A percentile compares a stretch with the other conserved stretches of the same genome.
phyloP scores from a whole-genome alignment of 2,329 filamentous ascomycete species.

The Phymatotrichopsis omnivora region DNA sequence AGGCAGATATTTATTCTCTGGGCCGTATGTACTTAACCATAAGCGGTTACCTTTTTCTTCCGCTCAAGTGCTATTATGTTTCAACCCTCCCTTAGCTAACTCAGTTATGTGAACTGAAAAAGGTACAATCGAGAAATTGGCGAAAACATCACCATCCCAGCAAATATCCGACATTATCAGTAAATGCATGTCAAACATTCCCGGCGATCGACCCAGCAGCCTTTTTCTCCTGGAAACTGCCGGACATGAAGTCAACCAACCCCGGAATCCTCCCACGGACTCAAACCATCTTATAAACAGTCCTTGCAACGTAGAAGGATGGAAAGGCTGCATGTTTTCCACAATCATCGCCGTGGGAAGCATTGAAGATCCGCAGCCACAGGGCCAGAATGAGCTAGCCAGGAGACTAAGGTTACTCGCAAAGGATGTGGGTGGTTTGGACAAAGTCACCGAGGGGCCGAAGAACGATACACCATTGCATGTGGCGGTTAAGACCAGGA shows the following conservation, averaged over 20 bases:
- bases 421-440: conserved; percentile 1
- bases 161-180: too few relatives aligned
- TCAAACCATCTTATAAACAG: too few relatives aligned
- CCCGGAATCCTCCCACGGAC: too few relatives aligned
- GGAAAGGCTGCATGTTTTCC: conserved; percentile 1
- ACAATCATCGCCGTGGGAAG: not conserved
- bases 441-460: not conserved
- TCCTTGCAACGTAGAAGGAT: conserved; percentile 4
- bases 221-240: not conserved
- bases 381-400: not conserved
- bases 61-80: too few relatives aligned
- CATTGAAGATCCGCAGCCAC: not conserved
- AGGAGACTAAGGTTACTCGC: conserved; percentile 4
- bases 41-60: too few relatives aligned
- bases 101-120: too few relatives aligned
- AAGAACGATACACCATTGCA: conserved; percentile 2
- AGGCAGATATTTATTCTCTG: conserved; percentile 9
- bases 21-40: not conserved
- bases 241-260: not conserved
- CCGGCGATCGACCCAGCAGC: conserved; percentile 3
- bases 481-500: not conserved
- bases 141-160: too few relatives aligned
- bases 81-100: too few relatives aligned
- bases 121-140: too few relatives aligned
- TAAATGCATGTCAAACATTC: not conserved